Evolutionary conservation across 1,284 basidiomycete genomes (phyloP).

Genomic region (Trametes versicolor): DNA sequence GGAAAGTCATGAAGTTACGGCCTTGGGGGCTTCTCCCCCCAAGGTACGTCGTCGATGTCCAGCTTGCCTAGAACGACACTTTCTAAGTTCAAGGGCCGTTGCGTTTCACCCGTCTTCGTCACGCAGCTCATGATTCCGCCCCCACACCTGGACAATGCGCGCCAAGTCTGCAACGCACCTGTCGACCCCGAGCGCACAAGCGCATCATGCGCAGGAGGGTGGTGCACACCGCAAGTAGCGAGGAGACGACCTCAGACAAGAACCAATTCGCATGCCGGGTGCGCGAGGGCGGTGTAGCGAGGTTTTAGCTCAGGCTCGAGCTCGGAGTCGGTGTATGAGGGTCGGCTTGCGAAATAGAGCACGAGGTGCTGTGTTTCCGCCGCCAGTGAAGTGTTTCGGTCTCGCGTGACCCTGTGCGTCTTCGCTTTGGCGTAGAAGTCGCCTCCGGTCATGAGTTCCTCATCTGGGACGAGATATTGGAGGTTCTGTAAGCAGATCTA

Average conservation of each 20-base stretch:
- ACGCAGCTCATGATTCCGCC: conserved; percentile 21
- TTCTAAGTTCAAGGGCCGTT: conserved; percentile 38
- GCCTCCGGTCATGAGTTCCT: conserved; percentile 38
- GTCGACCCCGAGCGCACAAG: conserved; percentile 41
- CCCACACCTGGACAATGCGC: conserved; percentile 39
- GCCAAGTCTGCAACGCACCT: conserved; percentile 35
- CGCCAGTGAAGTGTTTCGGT: conserved; percentile 24
- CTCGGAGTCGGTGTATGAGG: conserved; percentile 36
- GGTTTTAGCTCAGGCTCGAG: conserved; percentile 31
- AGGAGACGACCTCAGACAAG: conserved; percentile 41
- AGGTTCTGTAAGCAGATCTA: conserved; percentile 33
- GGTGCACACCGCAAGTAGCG: conserved; percentile 40
- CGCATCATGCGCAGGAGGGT: conserved; percentile 44
- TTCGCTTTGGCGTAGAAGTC: conserved; percentile 42
- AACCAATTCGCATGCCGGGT: conserved; percentile 28
- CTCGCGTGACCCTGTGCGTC: conserved; percentile 38
- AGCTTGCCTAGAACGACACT: conserved; percentile 36
- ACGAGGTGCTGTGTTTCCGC: conserved; percentile 36
- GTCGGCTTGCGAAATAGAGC: conserved; percentile 42
- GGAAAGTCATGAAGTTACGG: neutral
- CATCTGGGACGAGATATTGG: conserved; percentile 42
- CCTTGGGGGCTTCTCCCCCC: neutral
- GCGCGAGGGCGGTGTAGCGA: conserved; percentile 13
- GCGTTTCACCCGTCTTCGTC: conserved; percentile 41
- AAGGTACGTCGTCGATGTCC: conserved; percentile 22